Base-by-base conservation (phyloP, 306 rosid genomes). In the Castanospermum australe region DNA sequence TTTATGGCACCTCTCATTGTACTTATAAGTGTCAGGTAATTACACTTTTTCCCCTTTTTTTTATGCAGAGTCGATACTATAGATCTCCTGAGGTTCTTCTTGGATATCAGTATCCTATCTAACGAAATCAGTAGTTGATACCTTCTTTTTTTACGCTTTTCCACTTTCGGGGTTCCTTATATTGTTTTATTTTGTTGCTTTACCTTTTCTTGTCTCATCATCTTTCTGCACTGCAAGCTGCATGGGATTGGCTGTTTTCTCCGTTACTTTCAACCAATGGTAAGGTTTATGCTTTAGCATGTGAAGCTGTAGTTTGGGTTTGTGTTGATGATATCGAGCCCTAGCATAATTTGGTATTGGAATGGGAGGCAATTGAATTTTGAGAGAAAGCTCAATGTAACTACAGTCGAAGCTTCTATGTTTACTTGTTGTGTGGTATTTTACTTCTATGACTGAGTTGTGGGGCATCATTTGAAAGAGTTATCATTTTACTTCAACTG, bases 51-150 rank as follows among this genome's bases (percentile, higher is more conserved):
- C 60, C 59, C n/a, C n/a, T n/a, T 62, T 63, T 66, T 71, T 71
- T 80, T 74, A 57, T 87, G 93, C 96, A 96, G 99, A 93, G 98
- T 82, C 99, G 99, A 39, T 96, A 96, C 83, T 96, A 96, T 74
- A 89, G 99, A 60, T 93, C 99, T 74, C 99, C 99, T 30, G 99
- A 96, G 88, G 99, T 96, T 81, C 96, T 96, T 78, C 99, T 96
- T 75, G 99, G 99, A 56, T 91, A 96, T 86, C 97, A 93, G 99
- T 96, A 96, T 96, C 99, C 98, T 91, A 81, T 44, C 10, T 57
- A 72, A 59, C 80, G 85, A 81, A 72, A 57, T 80, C 35, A 71
- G 22, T 77, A 47, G 63, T 44, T 77, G 32, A 48, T 20, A 33
- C 25, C 20, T 47, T 33, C 69, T 57, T 28, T 47, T 24, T 59